Conservation (phyloP, 768 basidiomycete species). For the Tephrocybe sp. region DNA sequence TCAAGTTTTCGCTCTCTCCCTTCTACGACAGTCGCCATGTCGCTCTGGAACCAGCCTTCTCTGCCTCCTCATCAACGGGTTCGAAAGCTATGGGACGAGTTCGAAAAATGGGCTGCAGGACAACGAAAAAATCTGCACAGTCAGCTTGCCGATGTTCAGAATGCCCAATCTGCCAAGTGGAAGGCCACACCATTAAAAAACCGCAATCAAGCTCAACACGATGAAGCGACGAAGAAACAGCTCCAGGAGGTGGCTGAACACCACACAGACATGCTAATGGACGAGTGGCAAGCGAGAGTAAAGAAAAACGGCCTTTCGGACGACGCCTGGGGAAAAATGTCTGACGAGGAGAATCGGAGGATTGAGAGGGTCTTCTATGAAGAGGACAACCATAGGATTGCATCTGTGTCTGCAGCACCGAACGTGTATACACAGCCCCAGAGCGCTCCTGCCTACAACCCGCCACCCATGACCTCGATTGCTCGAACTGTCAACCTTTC, state of each 20-base stretch:
- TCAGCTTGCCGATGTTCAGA: constrained; percentile 23
- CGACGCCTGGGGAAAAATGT: constrained; percentile 46
- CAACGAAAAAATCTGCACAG: constrained; percentile 24
- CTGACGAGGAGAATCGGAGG: constrained; percentile 31
- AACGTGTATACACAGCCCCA: constrained; percentile 18
- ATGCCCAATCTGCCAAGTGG: constrained; percentile 27
- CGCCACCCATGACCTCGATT: constrained; percentile 30
- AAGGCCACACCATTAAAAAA: constrained; percentile 17
- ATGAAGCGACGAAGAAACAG: constrained; percentile 30
- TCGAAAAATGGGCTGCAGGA: constrained; percentile 30
- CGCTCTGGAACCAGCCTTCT: constrained; percentile 18
- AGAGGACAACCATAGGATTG: constrained; percentile 32
- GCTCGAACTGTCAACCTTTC: constrained; percentile 35
- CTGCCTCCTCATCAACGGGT: constrained; percentile 21
- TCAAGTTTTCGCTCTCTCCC: constrained; percentile 23
- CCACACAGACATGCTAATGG: constrained; percentile 31
- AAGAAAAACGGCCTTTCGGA: constrained; percentile 30
- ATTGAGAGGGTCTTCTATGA: constrained; percentile 35
- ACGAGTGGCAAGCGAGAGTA: constrained; percentile 41
- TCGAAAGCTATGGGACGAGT: constrained; percentile 33
- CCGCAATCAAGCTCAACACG: constrained; percentile 25
- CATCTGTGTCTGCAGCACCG: constrained; percentile 14
- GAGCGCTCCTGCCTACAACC: constrained; percentile 16
- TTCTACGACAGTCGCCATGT: constrained; percentile 13
- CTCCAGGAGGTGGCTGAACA: constrained; percentile 29